A percentile compares a stretch with the other conserved stretches of the same genome.
Conservation (phyloP, 176 grass and related monocot species). For the Hsuehochloa calcarea region DNA sequence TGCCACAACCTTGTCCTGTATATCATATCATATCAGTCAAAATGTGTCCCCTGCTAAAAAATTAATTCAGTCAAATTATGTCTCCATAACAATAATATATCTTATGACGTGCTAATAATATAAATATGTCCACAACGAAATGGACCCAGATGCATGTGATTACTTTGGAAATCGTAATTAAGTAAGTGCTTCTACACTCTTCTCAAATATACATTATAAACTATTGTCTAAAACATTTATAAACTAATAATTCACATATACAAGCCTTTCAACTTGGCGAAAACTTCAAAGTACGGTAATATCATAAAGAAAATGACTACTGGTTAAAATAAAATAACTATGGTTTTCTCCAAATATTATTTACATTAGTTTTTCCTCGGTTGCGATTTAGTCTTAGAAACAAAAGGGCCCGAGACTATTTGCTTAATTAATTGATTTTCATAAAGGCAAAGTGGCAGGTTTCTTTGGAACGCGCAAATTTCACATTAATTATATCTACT, state of each 20-base stretch:
- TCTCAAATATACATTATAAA: constrained; percentile 11
- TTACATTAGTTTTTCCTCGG: too few relatives aligned
- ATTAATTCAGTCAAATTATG: constrained; percentile 50
- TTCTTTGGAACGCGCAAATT: not conserved
- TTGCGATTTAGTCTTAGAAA: too few relatives aligned
- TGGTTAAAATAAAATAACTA: too few relatives aligned
- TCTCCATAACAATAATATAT: not conserved
- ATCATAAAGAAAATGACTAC: too few relatives aligned
- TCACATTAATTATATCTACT: not conserved
- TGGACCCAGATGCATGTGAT: constrained; percentile 35
- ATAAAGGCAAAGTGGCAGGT: not conserved
- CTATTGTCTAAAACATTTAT: not conserved
- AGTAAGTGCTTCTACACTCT: constrained; percentile 40
- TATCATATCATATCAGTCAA: constrained; percentile 32
- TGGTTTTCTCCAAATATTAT: too few relatives aligned
- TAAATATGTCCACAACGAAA: constrained; percentile 11
- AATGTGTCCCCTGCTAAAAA: constrained; percentile 27
- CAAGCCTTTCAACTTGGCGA: not conserved
- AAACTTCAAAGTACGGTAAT: not conserved
- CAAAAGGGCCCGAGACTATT: too few relatives aligned
- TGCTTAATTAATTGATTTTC: not conserved
- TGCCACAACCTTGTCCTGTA: constrained; percentile 11
- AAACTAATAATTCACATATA: not conserved
- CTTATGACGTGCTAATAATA: constrained; percentile 1
- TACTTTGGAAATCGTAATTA: constrained; percentile 31